Base-by-base conservation (phyloP, 2,329 filamentous ascomycete species). In the Neospermospora avenae region DNA sequence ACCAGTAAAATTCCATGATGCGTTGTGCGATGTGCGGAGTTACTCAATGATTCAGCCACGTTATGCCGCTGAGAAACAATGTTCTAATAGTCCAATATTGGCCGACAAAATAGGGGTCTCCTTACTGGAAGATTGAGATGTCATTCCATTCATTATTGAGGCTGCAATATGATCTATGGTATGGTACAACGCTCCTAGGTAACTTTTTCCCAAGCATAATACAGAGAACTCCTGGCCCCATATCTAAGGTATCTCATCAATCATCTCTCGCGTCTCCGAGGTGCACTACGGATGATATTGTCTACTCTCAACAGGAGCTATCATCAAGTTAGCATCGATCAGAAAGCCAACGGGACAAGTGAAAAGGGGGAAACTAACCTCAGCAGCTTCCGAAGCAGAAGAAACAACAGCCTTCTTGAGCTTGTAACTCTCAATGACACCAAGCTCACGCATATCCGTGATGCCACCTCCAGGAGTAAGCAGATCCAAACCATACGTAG, bases 381-480 rank as follows among this genome's bases (percentile, higher is more conserved):
- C 95, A 67, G 95, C 93, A 64, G 95, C 95, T 78, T 99, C 95
- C 60, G 91, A 96, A 22, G 95, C 95, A 63, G 92, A 96, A 56
- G 90, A 96, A 55, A 99, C 95, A 57, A 99, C 95, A n/a, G 95
- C 95, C 74, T 86, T 89, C 85, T 99, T 99, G 74, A 99, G 79
- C 83, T 99, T 99, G 82, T 97, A 98, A 76, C 91, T 96, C 80
- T 99, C 95, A 68, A 99, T 89, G 28, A 99, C 93, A 46, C 95
- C 95, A 51, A 96, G 75, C 70, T 99, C 91, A 57, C 93, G 85
- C 95, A 99, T 99, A 72, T 99, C 95, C 13, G 91, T 84, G 71
- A 99, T 91, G 46, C 92, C 93, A 61, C 95, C 95, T 42, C 95
- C 93, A 2, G 93, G 93, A 1, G 88, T 91, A 77, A 89, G 81